Evolutionary conservation across 805 yeast genomes (phyloP), one percentile per base, ranked within the genome.

Genomic region (Yamadazyma tumulicola): DNA sequence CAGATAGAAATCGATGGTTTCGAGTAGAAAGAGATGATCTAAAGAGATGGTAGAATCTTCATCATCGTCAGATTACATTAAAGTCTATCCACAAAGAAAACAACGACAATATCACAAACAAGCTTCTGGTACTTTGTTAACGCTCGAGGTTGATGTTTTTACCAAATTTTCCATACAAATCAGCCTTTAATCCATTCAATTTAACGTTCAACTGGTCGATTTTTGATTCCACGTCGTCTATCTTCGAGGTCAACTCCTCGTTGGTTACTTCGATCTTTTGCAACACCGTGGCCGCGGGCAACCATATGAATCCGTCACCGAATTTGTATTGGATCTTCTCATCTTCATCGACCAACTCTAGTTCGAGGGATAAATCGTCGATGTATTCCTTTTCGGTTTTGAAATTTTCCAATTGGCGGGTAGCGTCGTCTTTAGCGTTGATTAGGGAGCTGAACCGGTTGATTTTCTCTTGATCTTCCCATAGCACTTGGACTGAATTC

Each of bases 401-500:
- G 41, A 70, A 64, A 35, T 61, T 60, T 14, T 65, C 61, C 22
- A 84, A 63, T 32, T 70, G 70, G 13, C 60, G 71, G 20, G 71
- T 65, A 10, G 79, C 55, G 13, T 69, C 69, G 45, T 85, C 87
- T 46, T 81, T 79, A 41, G 81, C 77, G 45, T 79, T 68, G 40
- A 88, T 85, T 42, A 88, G 68, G 29, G 88, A 83, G 11, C 96
- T 85, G 54, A 93, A 91, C 55, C 78, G 78, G 60, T 91, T 93
- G 65, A 91, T 91, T 53, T 77, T 77, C 54, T 84, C 80, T 63
- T 91, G 98, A 56, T 91, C 97, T 38, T 76, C 85, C 82, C 86
- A 80, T 18, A 72, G 60, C 17, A 84, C 94, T 44, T 81, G 85
- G 14, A 63, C 57, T 4, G 70, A 69, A 51, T 76, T 76, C 32